phyloP scores from a whole-genome alignment of 345 rosid genomes.

The Jatropha curcas region DNA sequence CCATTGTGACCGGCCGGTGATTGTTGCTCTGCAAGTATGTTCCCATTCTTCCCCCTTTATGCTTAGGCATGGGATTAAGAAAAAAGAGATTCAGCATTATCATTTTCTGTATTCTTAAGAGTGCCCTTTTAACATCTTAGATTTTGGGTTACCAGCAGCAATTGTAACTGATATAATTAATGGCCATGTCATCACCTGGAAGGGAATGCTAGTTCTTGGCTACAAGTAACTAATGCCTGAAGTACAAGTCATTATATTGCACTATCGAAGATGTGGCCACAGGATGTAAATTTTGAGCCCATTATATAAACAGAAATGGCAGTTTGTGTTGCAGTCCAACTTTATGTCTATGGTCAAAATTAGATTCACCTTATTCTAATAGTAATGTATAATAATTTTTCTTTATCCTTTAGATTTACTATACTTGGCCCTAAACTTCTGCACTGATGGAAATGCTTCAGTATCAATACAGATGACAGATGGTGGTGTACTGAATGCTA shows the following conservation, averaged over 20 bases:
- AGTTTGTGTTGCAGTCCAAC: too few species aligned
- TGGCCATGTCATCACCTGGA: too few species aligned
- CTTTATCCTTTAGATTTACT: background rate
- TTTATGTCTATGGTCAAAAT: too few species aligned
- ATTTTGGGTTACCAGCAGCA: background rate
- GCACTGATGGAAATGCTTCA: background rate
- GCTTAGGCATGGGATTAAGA: background rate
- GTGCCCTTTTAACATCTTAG: background rate
- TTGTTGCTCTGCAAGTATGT: constrained; percentile 11
- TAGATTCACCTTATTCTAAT: background rate
- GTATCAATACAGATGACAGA: background rate
- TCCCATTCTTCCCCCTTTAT: background rate
- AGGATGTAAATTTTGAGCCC: too few species aligned
- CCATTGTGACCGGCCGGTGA: constrained; percentile 10
- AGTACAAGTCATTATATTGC: too few species aligned
- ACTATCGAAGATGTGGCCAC: too few species aligned
- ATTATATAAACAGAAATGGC: too few species aligned
- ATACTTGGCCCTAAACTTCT: background rate
- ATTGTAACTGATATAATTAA: too few species aligned
- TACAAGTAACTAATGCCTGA: too few species aligned
- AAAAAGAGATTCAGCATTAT: background rate
- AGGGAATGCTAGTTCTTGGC: too few species aligned
- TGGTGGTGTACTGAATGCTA: background rate
- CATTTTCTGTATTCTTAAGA: too few species aligned
- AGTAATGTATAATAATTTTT: background rate